Base-by-base conservation (phyloP, 768 basidiomycete species). In the Phanerochaete carnosa region DNA sequence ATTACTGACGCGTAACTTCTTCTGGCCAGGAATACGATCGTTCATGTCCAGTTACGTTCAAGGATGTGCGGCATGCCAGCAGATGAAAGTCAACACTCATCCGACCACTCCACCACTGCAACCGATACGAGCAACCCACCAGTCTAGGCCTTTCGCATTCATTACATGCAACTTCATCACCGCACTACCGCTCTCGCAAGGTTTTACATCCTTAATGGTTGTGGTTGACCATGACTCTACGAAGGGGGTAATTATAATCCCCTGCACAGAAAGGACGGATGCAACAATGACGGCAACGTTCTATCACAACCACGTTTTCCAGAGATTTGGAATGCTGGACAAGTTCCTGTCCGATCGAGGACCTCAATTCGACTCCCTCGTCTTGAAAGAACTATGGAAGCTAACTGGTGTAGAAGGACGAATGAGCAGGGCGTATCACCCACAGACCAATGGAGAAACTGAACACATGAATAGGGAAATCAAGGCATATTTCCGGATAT, bases 261-360 rank as follows among this genome's bases (percentile, higher is more conserved):
- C 50, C 64, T 8, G n/a, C n/a, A n/a, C n/a, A 79, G 78, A 51
- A 59, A 74, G 5, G 76, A 76, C 1, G 55, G 23, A 13, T 59
- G 58, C 26, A 29, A 35, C 15, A 35, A 35, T 15, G 33, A 35
- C 33, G 7, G 33, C 33, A 7, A 35, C 33, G 15, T 7, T 7
- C 33, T 35, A 35, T 15, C 33, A 35, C 15, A 35, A 35, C 15
- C 33, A 35, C 7, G 33, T 35, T n/a, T n/a, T n/a, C n/a, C n/a
- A n/a, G n/a, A n/a, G n/a, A n/a, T n/a, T n/a, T n/a, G n/a, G n/a
- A n/a, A n/a, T n/a, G n/a, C n/a, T n/a, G n/a, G n/a, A n/a, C n/a
- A n/a, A n/a, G n/a, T n/a, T n/a, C n/a, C n/a, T n/a, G n/a, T n/a
- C n/a, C n/a, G n/a, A n/a, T n/a, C n/a, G n/a, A n/a, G n/a, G n/a